Evolutionary conservation across 2,329 filamentous ascomycete species (phyloP).

Genomic region (Coniochaeta hoffmannii): DNA sequence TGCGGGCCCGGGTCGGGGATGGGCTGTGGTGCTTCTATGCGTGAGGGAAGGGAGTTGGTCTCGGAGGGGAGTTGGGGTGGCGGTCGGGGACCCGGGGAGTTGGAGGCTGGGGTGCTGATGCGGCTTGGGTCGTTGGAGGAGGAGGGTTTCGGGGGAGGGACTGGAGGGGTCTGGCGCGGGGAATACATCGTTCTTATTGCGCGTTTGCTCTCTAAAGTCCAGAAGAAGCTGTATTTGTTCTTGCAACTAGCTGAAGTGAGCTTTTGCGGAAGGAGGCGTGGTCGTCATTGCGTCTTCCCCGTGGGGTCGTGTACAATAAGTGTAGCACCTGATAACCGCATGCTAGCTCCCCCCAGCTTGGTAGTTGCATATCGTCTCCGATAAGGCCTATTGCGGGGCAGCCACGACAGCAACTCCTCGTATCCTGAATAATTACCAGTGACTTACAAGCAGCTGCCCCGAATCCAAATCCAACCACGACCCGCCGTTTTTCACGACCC

Average conservation of each 20-base stretch:
- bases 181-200: slow-evolving; percentile 29
- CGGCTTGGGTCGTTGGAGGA: slow-evolving; percentile 62
- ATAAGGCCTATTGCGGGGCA: not conserved
- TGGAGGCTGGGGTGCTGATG: slow-evolving; percentile 52
- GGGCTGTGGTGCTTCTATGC: slow-evolving; percentile 21
- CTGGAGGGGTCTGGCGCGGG: slow-evolving; percentile 46
- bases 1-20: slow-evolving; percentile 56
- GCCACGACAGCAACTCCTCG: not conserved
- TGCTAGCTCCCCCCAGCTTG: not conserved
- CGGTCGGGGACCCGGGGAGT: slow-evolving; percentile 34
- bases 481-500: not conserved
- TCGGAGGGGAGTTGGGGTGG: slow-evolving; percentile 30
- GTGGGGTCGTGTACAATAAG: not conserved
- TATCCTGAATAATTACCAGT: not conserved
- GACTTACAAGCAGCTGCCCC: not conserved
- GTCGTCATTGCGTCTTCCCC: not conserved
- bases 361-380: not conserved
- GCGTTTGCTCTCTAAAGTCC: no score
- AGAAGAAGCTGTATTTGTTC: no score
- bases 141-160: slow-evolving; percentile 62
- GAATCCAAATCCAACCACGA: not conserved
- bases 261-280: not conserved
- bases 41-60: slow-evolving; percentile 19
- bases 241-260: no score
- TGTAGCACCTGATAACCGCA: not conserved